Evolutionary conservation across 176 grass and related monocot genomes (phyloP).

Genomic region (Ananas comosus): DNA sequence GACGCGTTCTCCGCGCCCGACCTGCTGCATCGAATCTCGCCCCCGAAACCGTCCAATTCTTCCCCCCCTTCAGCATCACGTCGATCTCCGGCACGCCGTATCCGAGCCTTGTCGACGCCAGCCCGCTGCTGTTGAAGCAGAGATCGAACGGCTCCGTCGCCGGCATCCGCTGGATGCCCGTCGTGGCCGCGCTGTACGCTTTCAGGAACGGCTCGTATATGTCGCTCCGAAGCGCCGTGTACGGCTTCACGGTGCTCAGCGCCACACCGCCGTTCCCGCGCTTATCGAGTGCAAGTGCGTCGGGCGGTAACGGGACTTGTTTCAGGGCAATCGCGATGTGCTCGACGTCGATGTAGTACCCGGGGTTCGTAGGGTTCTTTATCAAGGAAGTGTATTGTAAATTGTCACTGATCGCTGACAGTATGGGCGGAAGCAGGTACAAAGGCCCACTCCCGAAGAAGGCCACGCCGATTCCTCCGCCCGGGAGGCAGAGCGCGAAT

Average conservation of each 20-base stretch:
- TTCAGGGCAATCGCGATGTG: constrained; percentile 20
- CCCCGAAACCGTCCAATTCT: constrained; percentile 35
- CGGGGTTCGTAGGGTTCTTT: constrained; percentile 29
- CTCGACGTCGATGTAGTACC: constrained; percentile 38
- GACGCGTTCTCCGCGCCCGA: constrained; percentile 17
- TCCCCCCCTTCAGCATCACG: constrained; percentile 30
- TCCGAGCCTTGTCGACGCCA: constrained; percentile 23
- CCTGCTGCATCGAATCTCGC: constrained; percentile 35
- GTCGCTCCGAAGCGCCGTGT: constrained; percentile 30
- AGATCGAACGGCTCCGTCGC: constrained; percentile 38
- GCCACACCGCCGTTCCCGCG: constrained; percentile 33
- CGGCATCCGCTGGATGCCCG: constrained; percentile 4
- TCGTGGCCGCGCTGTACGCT: constrained; percentile 26
- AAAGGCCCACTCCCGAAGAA: constrained; percentile 52
- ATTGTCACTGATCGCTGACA: constrained; percentile 1
- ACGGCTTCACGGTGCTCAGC: constrained; percentile 35
- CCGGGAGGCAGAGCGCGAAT: constrained; percentile 66
- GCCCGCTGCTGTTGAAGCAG: constrained; percentile 25
- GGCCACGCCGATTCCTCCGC: constrained; percentile 24
- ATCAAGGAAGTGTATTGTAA: constrained; percentile 33
- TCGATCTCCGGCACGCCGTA: constrained; percentile 29
- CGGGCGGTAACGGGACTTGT: background rate
- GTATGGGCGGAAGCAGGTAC: constrained; percentile 2
- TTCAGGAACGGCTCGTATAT: constrained; percentile 28
- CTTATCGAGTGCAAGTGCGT: constrained; percentile 19